Conservation (phyloP, 306 rosid genomes). For the Lupinus albus region DNA sequence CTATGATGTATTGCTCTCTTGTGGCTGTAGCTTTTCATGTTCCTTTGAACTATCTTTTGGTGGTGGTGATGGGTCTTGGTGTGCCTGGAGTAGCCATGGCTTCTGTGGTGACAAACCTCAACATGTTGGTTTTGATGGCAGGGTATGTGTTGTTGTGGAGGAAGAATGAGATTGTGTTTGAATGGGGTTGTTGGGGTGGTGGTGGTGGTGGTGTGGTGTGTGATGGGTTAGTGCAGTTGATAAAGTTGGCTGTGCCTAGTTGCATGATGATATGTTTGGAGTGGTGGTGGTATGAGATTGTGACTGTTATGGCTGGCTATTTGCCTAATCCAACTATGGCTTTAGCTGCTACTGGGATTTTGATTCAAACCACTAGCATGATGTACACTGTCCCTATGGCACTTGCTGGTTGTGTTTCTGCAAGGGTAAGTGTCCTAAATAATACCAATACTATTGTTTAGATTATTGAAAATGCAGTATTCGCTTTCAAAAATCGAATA, state of each 20-base stretch:
- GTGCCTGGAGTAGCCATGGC: constrained; percentile 87
- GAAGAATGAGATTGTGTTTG: constrained; percentile 44
- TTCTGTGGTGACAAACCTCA: constrained; percentile 77
- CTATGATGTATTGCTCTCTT: constrained; percentile 87
- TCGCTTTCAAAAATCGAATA: too few species aligned
- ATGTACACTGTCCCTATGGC: constrained; percentile 99
- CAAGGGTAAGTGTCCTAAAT: constrained; percentile 58
- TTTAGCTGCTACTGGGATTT: constrained; percentile 91
- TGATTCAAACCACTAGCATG: constrained; percentile 95
- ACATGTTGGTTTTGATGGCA: constrained; percentile 71
- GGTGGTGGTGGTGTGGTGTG: constrained; percentile 43
- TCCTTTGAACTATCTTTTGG: constrained; percentile 64
- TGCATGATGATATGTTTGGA: constrained; percentile 90
- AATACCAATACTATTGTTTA: background rate
- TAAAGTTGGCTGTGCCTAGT: constrained; percentile 82
- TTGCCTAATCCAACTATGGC: constrained; percentile 68
- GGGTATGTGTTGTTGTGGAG: constrained; percentile 60
- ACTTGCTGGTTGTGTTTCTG: constrained; percentile 89
- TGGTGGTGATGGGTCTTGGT: constrained; percentile 59
- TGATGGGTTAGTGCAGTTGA: constrained; percentile 59
- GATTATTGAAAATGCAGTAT: background rate
- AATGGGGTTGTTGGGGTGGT: constrained; percentile 47
- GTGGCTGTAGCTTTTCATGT: constrained; percentile 73
- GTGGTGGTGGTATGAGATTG: constrained; percentile 99
- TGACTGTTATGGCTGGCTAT: constrained; percentile 87